Base-by-base conservation (phyloP, 495 filamentous ascomycete species). In the Tuber umbilicatum region DNA sequence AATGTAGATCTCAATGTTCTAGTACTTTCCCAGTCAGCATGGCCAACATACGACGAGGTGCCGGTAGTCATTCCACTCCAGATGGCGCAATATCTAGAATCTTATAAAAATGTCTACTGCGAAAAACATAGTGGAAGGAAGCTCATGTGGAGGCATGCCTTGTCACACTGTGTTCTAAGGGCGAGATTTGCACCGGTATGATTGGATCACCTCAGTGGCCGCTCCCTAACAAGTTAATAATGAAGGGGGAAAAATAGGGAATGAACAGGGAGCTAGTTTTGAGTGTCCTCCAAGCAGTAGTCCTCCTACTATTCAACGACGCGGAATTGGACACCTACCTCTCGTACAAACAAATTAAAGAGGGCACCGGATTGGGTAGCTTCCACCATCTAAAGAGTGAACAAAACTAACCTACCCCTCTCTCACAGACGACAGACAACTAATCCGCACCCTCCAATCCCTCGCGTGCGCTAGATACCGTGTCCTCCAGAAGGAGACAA, bases 281-380 rank as follows among this genome's bases (percentile, higher is more conserved):
- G 77, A 92, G 90, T 73, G 92, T 90, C 4, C 94, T 93, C 85
- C 95, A 99, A 83, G 94, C 95, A 5, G 89, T 97, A 72, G 92
- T 98, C 1, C 86, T 99, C 31, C 86, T 97, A 17, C 87, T 96
- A n/a, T 99, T 99, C 86, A 97, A 97, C 80, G 88, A 90, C 35
- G 80, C 91, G 39, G 84, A 86, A 6, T 82, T 84, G 0, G 86
- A 85, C 45, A 86, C 87, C 42, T 83, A 86, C 60, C 84, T 97
- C 38, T 83, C 86, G 9, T 97, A 64, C 95, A 83, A 75, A 84
- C 10, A 87, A 92, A 72, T 91, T 99, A 71, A 85, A 91, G 72
- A 85, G 88, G 40, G 87, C 88, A 27, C 92, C 92, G 1, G 90
- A 89, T 85, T 92, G 27, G 86, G 89, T 91, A 86, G 85, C 87